phyloP scores from a whole-genome alignment of 345 rosid species.

The Draba incana region DNA sequence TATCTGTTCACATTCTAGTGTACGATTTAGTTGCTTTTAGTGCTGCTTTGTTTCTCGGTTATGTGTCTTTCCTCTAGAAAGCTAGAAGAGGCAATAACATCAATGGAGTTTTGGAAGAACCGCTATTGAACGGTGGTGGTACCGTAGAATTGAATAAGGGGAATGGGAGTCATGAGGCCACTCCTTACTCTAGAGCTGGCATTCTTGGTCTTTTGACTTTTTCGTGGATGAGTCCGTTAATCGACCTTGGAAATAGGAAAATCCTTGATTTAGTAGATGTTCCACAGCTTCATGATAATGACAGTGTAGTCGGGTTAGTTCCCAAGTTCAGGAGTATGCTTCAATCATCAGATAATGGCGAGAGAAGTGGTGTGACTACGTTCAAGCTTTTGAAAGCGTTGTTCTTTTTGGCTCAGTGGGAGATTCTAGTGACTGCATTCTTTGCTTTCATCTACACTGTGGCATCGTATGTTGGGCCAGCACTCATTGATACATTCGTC shows the following conservation, averaged over 20 bases:
- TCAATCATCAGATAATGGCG: slow-evolving; percentile 40
- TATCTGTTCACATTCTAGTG: slow-evolving; percentile 44
- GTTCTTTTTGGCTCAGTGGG: slow-evolving; percentile 51
- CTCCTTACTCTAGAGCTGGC: slow-evolving; percentile 55
- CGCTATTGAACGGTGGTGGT: slow-evolving; percentile 46
- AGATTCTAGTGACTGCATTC: slow-evolving; percentile 48
- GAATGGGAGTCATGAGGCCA: slow-evolving; percentile 46
- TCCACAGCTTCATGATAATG: slow-evolving; percentile 59
- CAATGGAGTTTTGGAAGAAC: slow-evolving; percentile 49
- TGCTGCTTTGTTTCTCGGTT: slow-evolving; percentile 53
- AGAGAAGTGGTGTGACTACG: slow-evolving; percentile 46
- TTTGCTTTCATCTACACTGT: slow-evolving; percentile 38
- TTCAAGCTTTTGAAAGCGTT: slow-evolving; percentile 57
- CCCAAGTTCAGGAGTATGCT: slow-evolving; percentile 51
- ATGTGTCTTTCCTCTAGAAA: slow-evolving; percentile 49
- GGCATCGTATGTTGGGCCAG: slow-evolving; percentile 50
- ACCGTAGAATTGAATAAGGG: slow-evolving; percentile 35
- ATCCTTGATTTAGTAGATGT: slow-evolving; percentile 63
- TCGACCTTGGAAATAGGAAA: slow-evolving; percentile 62
- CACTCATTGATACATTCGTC: slow-evolving; percentile 57
- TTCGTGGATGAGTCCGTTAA: slow-evolving; percentile 69
- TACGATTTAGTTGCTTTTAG: slow-evolving; percentile 47
- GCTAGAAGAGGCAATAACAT: slow-evolving; percentile 35
- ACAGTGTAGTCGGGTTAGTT: slow-evolving; percentile 51
- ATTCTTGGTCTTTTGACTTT: slow-evolving; percentile 54